phyloP scores from a whole-genome alignment of 176 grass and related monocot genomes.

The Oryza australiensis region DNA sequence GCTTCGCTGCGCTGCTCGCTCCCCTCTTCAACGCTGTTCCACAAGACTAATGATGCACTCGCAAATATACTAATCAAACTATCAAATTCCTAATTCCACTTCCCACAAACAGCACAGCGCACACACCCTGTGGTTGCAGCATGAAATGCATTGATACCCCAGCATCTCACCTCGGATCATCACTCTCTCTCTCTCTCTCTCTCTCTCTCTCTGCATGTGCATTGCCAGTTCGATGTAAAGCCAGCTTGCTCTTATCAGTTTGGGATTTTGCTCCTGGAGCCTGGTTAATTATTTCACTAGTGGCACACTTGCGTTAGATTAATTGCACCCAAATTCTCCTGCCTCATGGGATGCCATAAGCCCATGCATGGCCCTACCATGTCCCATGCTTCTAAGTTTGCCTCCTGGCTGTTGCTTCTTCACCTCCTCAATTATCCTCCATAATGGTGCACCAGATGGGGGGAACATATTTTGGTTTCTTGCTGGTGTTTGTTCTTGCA shows the following conservation, averaged over 20 bases:
- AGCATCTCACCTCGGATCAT: constrained; percentile 18
- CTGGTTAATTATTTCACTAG: constrained; percentile 10
- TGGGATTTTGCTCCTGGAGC: constrained; percentile 19
- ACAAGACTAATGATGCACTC: neutral
- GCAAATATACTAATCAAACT: neutral
- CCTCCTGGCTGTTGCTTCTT: neutral
- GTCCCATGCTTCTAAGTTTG: neutral
- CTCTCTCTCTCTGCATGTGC: constrained; percentile 26
- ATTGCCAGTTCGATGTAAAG: constrained; percentile 27
- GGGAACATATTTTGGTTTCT: constrained; percentile 19
- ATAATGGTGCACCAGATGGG: constrained; percentile 11
- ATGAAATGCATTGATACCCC: neutral
- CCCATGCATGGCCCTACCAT: constrained; percentile 26
- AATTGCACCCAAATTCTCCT: constrained; percentile 22
- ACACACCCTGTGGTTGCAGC: neutral
- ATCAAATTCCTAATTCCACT: neutral
- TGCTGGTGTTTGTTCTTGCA: neutral
- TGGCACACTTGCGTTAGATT: constrained; percentile 14
- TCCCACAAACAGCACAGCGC: neutral
- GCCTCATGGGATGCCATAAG: constrained; percentile 8
- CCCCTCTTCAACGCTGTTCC: constrained; percentile 21
- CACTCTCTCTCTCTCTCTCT: neutral
- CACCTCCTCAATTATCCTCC: constrained; percentile 3
- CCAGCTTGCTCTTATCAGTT: constrained; percentile 29
- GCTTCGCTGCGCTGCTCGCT: no score